These are phyloP conservation scores for Colletotrichum tropicale DNA, from an alignment of 2,329 filamentous ascomycete species.

Conservation along the genomic window DNA sequence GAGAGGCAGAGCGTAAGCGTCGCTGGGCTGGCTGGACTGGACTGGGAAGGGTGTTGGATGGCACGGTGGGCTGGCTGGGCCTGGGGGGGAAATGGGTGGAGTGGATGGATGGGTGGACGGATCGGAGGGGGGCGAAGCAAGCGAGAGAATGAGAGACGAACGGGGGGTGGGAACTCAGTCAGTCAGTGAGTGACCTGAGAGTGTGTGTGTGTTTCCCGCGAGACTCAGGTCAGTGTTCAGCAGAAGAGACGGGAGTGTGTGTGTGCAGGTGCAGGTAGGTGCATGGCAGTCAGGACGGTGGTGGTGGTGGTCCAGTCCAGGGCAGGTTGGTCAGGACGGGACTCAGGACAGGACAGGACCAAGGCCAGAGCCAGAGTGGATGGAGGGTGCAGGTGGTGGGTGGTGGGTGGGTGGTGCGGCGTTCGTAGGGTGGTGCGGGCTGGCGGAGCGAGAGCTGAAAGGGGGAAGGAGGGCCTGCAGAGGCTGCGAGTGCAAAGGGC, in stretches of 20 bases:
- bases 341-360: background rate
- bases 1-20: background rate
- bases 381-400: background rate
- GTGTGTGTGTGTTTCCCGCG: background rate
- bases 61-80: background rate
- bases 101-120: conserved; percentile 2
- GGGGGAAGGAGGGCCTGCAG: background rate
- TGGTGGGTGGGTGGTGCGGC: background rate
- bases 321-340: background rate
- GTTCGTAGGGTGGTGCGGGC: conserved; percentile 1
- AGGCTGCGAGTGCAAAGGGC: background rate
- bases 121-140: conserved; percentile 7
- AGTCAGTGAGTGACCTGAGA: background rate
- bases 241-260: background rate
- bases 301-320: background rate
- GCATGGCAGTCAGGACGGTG: background rate
- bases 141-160: background rate
- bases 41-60: background rate
- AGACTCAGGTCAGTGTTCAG: background rate
- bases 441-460: conserved; percentile 16
- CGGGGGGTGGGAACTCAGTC: background rate
- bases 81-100: background rate
- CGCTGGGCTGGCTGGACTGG: background rate
- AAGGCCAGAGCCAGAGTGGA: background rate
- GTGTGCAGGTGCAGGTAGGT: background rate